phyloP scores from a whole-genome alignment of 495 filamentous ascomycete genomes.

The Penicillium lagena region DNA sequence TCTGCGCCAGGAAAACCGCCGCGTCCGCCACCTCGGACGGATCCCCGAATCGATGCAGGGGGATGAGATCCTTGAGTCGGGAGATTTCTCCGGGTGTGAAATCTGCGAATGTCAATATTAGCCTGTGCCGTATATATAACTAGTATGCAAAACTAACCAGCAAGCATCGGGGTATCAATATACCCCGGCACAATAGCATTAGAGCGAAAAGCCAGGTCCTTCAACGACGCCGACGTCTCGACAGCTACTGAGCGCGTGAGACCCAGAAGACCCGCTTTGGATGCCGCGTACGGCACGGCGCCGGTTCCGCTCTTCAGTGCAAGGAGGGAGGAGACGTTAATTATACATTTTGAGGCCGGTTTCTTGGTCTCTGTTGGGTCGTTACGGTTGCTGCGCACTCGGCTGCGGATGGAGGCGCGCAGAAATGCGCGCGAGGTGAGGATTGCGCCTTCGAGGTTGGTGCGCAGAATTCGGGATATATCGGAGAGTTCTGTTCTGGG shows the following conservation, averaged over 20 bases:
- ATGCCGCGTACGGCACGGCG: constrained; percentile 67
- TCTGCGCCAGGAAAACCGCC: constrained; percentile 68
- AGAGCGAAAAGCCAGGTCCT: constrained; percentile 50
- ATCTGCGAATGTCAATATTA: constrained; percentile 12
- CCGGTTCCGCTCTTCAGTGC: constrained; percentile 57
- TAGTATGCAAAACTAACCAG: constrained; percentile 39
- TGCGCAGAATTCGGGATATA: constrained; percentile 48
- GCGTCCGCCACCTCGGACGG: constrained; percentile 73
- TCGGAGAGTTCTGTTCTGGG: constrained; percentile 29
- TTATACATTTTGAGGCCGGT: constrained; percentile 51
- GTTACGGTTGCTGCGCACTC: constrained; percentile 23
- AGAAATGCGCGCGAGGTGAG: constrained; percentile 53
- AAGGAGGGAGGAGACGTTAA: constrained; percentile 73
- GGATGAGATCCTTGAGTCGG: constrained; percentile 45
- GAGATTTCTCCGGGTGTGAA: constrained; percentile 27
- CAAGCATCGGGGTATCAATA: constrained; percentile 71
- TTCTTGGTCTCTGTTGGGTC: background rate
- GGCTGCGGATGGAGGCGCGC: constrained; percentile 32
- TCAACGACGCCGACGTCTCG: constrained; percentile 43
- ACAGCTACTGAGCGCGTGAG: constrained; percentile 64
- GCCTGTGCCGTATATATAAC: background rate
- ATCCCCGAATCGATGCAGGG: constrained; percentile 62
- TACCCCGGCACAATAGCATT: constrained; percentile 84
- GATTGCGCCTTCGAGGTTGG: constrained; percentile 70
- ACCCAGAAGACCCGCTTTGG: constrained; percentile 74